Conservation (phyloP, 768 basidiomycete species). For the Suillus placidus region DNA sequence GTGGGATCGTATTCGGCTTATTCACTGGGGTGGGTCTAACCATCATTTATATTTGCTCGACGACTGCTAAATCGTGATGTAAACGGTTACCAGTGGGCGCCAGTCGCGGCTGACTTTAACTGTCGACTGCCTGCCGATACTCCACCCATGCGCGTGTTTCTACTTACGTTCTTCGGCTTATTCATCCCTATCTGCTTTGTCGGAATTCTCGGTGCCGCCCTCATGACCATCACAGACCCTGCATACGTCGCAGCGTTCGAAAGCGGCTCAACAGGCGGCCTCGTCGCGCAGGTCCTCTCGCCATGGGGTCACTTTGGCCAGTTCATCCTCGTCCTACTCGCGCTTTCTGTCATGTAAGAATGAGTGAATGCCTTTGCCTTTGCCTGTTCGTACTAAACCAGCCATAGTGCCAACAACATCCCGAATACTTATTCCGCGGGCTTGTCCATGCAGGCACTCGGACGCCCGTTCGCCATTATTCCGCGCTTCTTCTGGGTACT, state of each 20-base stretch:
- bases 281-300: conserved; percentile 45
- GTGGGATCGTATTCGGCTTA: conserved; percentile 53
- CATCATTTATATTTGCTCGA: not conserved
- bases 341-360: conserved; percentile 45
- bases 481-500: conserved; percentile 52
- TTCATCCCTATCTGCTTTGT: conserved; percentile 50
- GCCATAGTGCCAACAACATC: conserved; percentile 41
- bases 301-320: conserved; percentile 47
- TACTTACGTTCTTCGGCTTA: conserved; percentile 52
- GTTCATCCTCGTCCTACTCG: conserved; percentile 45
- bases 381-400: conserved; percentile 7
- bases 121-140: conserved; percentile 49
- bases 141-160: conserved; percentile 45
- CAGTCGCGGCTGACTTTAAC: conserved; percentile 58
- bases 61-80: not conserved
- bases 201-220: conserved; percentile 36
- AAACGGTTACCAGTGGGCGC: conserved; percentile 41
- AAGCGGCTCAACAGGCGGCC: conserved; percentile 44
- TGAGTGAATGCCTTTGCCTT: conserved; percentile 3
- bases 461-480: conserved; percentile 44
- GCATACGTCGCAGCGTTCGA: conserved; percentile 44
- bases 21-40: conserved; percentile 41
- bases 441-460: conserved; percentile 48
- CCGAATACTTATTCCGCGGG: conserved; percentile 51
- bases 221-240: conserved; percentile 45